Percentiles rank a stretch among this genome's conserved stretches.
phyloP scores from a whole-genome alignment of 768 basidiomycete species.

The Russula olivacea region DNA sequence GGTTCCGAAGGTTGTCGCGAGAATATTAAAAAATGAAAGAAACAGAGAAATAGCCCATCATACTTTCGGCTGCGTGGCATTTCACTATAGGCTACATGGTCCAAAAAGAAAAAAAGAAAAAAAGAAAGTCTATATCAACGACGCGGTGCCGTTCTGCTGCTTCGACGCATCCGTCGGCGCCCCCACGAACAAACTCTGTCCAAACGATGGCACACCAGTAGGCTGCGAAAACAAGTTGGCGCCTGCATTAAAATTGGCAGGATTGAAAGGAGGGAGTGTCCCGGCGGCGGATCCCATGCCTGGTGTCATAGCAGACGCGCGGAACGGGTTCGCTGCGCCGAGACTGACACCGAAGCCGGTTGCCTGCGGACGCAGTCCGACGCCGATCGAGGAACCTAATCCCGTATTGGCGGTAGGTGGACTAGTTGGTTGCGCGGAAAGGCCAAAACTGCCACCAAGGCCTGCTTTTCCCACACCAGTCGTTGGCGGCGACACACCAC shows the following conservation, averaged over 20 bases:
- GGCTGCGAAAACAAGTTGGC: conserved; percentile 22
- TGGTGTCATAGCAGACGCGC: conserved; percentile 35
- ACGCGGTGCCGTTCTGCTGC: conserved; percentile 39
- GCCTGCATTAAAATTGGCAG: conserved; percentile 6
- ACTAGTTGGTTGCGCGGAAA: conserved; percentile 25
- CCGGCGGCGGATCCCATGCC: conserved; percentile 12
- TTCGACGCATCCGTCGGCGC: conserved; percentile 26
- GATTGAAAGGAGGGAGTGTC: conserved; percentile 28
- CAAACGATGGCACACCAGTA: conserved; percentile 25
- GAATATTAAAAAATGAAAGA: neutral
- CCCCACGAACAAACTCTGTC: conserved; percentile 22
- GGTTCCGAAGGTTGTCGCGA: neutral
- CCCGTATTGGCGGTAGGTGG: conserved; percentile 7
- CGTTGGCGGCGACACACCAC: neutral
- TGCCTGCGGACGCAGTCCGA: conserved; percentile 37
- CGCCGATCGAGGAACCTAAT: conserved; percentile 25
- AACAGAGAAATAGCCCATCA: neutral
- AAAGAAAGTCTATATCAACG: conserved; percentile 41
- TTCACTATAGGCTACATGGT: neutral
- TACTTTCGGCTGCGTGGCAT: neutral
- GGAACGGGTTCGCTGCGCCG: conserved; percentile 39
- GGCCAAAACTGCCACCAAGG: conserved; percentile 8
- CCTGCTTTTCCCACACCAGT: conserved; percentile 12
- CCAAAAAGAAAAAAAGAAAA: neutral
- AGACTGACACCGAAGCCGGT: conserved; percentile 35